A percentile compares a stretch with the other conserved stretches of the same genome.
These are phyloP conservation scores for Metschnikowia bowlesiae DNA, from an alignment of 805 yeast genomes.

Conservation along the genomic window DNA sequence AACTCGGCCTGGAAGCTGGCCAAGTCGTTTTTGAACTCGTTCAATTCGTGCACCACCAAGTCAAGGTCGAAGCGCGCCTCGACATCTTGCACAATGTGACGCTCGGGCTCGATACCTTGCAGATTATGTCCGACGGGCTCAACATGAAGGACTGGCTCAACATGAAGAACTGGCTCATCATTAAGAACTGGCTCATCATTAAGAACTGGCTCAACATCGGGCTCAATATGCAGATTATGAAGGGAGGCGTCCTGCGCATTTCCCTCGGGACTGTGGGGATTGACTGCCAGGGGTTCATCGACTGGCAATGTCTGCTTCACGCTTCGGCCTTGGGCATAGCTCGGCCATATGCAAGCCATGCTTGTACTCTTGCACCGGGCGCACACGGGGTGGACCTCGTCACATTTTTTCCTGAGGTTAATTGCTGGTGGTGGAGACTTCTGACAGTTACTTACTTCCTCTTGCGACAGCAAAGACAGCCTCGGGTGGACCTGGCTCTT, in stretches of 20 bases:
- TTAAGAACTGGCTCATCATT: no score
- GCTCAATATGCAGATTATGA: no score
- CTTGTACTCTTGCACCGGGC: slow-evolving; percentile 6
- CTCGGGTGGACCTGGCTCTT: slow-evolving; percentile 14
- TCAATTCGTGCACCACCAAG: slow-evolving; percentile 13
- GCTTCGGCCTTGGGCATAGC: not conserved
- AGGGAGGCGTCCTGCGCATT: not conserved
- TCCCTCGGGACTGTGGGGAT: not conserved
- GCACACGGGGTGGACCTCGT: slow-evolving; percentile 16
- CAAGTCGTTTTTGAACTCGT: slow-evolving; percentile 14
- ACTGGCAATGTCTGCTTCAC: not conserved
- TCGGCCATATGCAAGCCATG: slow-evolving; percentile 12
- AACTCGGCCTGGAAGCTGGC: slow-evolving; percentile 13
- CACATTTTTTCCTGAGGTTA: slow-evolving; percentile 18
- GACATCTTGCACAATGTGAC: not conserved
- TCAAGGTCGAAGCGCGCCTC: not conserved
- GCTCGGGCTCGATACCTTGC: not conserved
- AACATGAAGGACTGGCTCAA: no score
- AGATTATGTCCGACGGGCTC: no score
- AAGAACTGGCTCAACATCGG: no score
- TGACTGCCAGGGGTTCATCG: not conserved
- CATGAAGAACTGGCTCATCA: no score
- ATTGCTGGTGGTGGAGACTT: not conserved
- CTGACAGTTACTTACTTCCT: slow-evolving; percentile 13
- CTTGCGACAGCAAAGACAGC: slow-evolving; percentile 17